Base-by-base conservation (phyloP, 176 grass and related monocot genomes). In the Carex myosuroides region DNA sequence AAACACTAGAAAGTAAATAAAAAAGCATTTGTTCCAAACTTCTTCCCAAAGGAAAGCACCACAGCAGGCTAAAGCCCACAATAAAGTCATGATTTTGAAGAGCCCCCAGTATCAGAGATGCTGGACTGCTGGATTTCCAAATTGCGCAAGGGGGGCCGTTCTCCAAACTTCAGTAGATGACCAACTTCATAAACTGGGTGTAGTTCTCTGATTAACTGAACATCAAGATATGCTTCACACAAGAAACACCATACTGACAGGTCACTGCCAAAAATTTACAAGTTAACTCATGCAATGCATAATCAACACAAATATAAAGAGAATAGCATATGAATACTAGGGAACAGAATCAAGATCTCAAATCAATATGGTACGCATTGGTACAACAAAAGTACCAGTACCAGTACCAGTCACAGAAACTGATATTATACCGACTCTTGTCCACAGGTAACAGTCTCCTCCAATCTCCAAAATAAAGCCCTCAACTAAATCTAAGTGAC, bases 181-280 rank as follows among this genome's bases (percentile, higher is more conserved):
- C 87, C 93, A 86, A 92, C 64, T 85, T 98, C 93, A 89, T 95
- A 98, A 84, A 92, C 88, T 65, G 91, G 93, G 26, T 84, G 88
- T 57, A 95, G 79, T 61, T 93, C 87, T 70, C 57, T 81, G 81
- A 98, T 95, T 57, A 86, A 70, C 90, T 98, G 96, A 85, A 93
- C 88, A 13, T 98, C 96, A 35, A 98, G 91, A 85, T 98, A 98
- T 13, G 96, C 90, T 80, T 98, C 93, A 12, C 96, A 98, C 4
- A 64, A 79, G 63, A 98, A 98, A 89, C 91, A 98, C 93, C 93
- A 98, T 18, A 98, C 89, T 53, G 93, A 98, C 60, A 95, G 73
- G 91, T 95, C 96, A 84, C 93, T 98, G 88, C 59, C 73, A 89
- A 87, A 71, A 20, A 41, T 59, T 82, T 16, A 81, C 55, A 87